These are phyloP conservation scores for Papiliotrema flavescens DNA, from an alignment of 1,284 basidiomycete genomes.

Conservation along the genomic window DNA sequence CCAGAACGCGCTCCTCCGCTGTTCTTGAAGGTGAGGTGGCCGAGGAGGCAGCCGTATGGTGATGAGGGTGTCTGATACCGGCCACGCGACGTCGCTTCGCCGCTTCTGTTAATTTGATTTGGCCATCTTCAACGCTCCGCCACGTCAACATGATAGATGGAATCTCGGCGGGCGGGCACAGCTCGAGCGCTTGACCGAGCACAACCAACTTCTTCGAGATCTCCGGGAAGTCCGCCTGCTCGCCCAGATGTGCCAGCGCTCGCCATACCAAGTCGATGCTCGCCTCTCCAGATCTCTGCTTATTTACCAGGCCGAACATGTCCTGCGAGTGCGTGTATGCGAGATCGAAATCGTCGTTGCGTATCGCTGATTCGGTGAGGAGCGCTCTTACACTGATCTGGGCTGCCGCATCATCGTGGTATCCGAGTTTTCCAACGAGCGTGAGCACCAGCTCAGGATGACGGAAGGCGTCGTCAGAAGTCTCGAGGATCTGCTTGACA, in stretches of 20 bases:
- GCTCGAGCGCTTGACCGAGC: conserved; percentile 75
- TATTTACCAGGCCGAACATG: conserved; percentile 63
- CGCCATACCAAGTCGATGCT: conserved; percentile 51
- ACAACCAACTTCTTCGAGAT: conserved; percentile 63
- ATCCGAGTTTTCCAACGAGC: conserved; percentile 80
- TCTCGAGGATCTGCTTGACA: conserved; percentile 73
- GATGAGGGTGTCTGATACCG: conserved; percentile 9
- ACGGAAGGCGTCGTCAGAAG: conserved; percentile 77
- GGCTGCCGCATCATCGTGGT: conserved; percentile 63
- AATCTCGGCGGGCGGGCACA: conserved; percentile 78
- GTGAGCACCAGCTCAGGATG: conserved; percentile 86
- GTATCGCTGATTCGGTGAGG: conserved; percentile 77
- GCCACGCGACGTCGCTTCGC: conserved; percentile 19
- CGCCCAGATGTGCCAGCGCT: conserved; percentile 56
- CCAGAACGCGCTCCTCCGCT: conserved; percentile 37
- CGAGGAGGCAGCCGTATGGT: not conserved
- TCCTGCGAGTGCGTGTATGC: conserved; percentile 67
- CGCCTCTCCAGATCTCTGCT: not conserved
- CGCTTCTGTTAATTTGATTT: conserved; percentile 27
- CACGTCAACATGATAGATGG: conserved; percentile 69
- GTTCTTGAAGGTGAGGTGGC: not conserved
- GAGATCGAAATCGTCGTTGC: conserved; percentile 68
- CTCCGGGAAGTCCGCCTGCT: conserved; percentile 69
- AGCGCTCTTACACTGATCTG: conserved; percentile 79
- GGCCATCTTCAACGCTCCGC: conserved; percentile 53